Evolutionary conservation across 2,329 filamentous ascomycete genomes (phyloP).

Genomic region (Pestalotiopsis fici): DNA sequence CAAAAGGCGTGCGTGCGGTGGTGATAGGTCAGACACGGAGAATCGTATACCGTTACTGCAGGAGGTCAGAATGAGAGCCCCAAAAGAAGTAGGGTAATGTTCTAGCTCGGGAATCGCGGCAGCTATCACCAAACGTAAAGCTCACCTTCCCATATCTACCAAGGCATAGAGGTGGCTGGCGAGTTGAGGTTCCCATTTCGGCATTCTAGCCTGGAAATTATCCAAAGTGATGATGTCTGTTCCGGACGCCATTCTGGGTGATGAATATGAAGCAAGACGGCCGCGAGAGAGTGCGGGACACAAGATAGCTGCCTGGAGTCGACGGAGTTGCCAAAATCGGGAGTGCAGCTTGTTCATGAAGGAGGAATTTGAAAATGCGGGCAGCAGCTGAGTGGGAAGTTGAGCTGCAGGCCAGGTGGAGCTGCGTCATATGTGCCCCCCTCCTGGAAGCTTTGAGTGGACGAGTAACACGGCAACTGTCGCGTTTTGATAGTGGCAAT

Average conservation of each 20-base stretch:
- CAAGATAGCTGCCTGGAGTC: not conserved
- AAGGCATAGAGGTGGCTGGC: slow-evolving; percentile 55
- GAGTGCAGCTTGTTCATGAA: not conserved
- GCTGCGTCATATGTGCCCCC: slow-evolving; percentile 1
- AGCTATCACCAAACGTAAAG: slow-evolving; percentile 25
- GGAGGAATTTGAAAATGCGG: not conserved
- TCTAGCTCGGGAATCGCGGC: too few species aligned
- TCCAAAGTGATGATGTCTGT: slow-evolving; percentile 51
- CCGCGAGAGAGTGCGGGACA: not conserved
- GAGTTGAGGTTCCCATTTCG: slow-evolving; percentile 46
- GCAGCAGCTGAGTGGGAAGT: not conserved
- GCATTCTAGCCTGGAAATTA: slow-evolving; percentile 49
- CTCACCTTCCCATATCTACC: slow-evolving; percentile 60
- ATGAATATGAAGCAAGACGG: not conserved
- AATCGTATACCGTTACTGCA: slow-evolving; percentile 88
- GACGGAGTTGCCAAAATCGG: not conserved
- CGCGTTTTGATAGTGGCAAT: not conserved
- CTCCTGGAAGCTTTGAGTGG: not conserved
- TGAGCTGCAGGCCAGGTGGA: slow-evolving; percentile 6
- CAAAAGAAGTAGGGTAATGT: not conserved
- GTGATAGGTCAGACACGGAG: slow-evolving; percentile 80
- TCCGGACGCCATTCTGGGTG: slow-evolving; percentile 28
- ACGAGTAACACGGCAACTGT: not conserved
- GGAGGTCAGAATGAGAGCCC: slow-evolving; percentile 11
- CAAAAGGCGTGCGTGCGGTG: slow-evolving; percentile 70